Evolutionary conservation across 305 asterid genomes (phyloP).

Genomic region (Rubia tinctorum): DNA sequence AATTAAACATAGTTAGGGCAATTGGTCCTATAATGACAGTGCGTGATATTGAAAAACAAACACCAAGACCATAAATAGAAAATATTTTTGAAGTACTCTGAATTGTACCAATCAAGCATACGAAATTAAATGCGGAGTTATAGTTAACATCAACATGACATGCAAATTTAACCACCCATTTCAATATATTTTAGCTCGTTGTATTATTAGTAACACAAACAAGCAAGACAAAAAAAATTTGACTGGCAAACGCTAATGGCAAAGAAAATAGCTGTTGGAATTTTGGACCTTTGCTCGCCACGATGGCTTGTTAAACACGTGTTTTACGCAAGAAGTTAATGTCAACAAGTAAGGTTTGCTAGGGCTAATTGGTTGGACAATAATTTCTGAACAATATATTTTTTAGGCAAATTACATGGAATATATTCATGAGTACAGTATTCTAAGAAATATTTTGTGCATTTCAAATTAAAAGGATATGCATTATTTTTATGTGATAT

Average conservation of each 20-base stretch:
- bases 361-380: too few species aligned
- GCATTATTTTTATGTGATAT: too few species aligned
- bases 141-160: background rate
- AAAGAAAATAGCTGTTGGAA: background rate
- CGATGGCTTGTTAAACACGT: constrained; percentile 5
- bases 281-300: background rate
- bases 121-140: background rate
- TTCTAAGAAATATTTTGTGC: too few species aligned
- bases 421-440: too few species aligned
- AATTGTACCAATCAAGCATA: background rate
- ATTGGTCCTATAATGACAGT: background rate
- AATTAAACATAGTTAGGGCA: background rate
- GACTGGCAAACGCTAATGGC: background rate
- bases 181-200: background rate
- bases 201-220: background rate
- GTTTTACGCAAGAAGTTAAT: background rate
- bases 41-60: background rate
- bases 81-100: background rate
- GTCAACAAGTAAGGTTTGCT: background rate
- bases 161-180: background rate
- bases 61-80: background rate
- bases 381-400: too few species aligned
- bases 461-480: too few species aligned
- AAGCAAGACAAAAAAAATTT: background rate
- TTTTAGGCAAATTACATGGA: too few species aligned